Evolutionary conservation across 345 rosid species (phyloP), one percentile per base, ranked within the genome.

Genomic region (Angophora floribunda): DNA sequence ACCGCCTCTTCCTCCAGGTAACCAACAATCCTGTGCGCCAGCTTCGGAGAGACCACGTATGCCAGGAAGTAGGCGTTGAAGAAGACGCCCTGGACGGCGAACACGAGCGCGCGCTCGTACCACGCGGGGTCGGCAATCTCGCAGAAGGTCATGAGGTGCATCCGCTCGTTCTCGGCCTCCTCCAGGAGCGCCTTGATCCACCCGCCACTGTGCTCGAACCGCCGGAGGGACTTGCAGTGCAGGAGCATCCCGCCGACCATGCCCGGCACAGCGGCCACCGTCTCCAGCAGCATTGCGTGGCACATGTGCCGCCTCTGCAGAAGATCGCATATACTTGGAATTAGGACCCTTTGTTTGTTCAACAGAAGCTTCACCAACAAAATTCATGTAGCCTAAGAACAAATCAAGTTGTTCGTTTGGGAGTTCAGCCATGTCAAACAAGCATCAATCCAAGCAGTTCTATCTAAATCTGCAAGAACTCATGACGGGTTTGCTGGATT

Each of bases 191-290:
- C 96, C 89, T 94, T 95, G 75, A 95, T 95, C 97, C 97, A 93
- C 19, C 96, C 97, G 1, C 97, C 95, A 53, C 96, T 94, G 19
- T 94, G 97, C 87, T 95, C 94, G 87, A 94, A 94, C 49, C 93
- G 61, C 52, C 96, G 88, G 28, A 95, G 92, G 26, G 97, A 95
- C 87, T 95, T 95, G 88, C 90, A 92, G 85, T 94, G 96, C 87
- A 94, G 86, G 21, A 94, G 94, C 97, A 95, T 94, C n/a, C 96
- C 96, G 59, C 97, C 96, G 4, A 94, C 96, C 97, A 95, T 95
- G 21, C 97, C 96, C 0, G 96, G 95, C 1, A 95, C 97, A 0
- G 94, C 97, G 0, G 94, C 97, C 41, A 95, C 97, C 0, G 96
- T 95, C 90, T 95, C 94, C 24, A 95, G 92, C 88, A 94, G 91